Percentiles rank a stretch among this genome's conserved stretches.
These are phyloP conservation scores for Chalaropsis thielavioides DNA, from an alignment of 2,329 filamentous ascomycete species.

Conservation along the genomic window DNA sequence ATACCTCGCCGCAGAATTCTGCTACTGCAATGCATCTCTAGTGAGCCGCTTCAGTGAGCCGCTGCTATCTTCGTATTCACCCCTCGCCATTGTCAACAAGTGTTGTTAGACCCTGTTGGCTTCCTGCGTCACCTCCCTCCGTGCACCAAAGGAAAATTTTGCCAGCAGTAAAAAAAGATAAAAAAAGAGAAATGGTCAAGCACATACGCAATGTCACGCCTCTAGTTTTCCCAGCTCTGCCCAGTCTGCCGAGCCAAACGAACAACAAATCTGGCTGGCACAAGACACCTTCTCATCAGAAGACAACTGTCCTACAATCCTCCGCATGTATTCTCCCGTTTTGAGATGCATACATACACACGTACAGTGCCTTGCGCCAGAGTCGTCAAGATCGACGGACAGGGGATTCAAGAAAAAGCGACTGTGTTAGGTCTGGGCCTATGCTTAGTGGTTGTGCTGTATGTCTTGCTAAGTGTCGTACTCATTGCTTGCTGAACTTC, in stretches of 20 bases:
- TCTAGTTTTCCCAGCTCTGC: background rate
- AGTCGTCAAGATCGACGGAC: background rate
- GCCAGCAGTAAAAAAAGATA: slow-evolving; percentile 1
- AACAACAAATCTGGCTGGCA: background rate
- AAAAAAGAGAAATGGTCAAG: background rate
- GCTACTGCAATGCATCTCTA: background rate
- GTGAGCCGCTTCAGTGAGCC: background rate
- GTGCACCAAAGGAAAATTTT: background rate
- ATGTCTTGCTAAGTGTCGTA: background rate
- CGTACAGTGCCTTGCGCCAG: background rate
- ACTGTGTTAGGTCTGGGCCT: background rate
- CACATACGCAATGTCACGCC: background rate
- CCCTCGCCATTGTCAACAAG: background rate
- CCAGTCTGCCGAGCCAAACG: background rate
- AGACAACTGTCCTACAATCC: background rate
- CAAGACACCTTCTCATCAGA: background rate
- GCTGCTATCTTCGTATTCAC: background rate
- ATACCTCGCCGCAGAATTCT: background rate
- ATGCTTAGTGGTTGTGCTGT: background rate
- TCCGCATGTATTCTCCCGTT: background rate
- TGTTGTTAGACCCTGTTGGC: background rate
- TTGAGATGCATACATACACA: background rate
- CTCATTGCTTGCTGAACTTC: background rate
- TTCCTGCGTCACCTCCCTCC: background rate
- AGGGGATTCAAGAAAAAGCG: background rate